These are phyloP conservation scores for Aristolochia fimbriata DNA, from an alignment of 164 flowering plant genomes.

Conservation along the genomic window DNA sequence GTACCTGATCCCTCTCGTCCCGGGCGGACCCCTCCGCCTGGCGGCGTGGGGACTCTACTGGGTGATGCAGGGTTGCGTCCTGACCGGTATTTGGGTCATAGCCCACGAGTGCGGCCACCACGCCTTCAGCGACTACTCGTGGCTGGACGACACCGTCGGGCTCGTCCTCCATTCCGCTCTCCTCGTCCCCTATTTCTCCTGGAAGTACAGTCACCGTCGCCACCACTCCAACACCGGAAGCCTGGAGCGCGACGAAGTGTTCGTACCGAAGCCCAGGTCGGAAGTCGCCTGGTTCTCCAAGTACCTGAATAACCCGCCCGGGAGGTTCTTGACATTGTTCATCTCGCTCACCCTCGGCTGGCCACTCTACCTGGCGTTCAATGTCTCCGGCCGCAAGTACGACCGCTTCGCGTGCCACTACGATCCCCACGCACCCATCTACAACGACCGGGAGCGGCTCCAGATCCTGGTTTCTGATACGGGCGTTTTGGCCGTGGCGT, in stretches of 20 bases:
- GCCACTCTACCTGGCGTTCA: constrained; percentile 70
- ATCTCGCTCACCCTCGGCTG: constrained; percentile 56
- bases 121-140: constrained; percentile 77
- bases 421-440: constrained; percentile 72
- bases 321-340: constrained; percentile 40
- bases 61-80: constrained; percentile 55
- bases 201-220: constrained; percentile 88
- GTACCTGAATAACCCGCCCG: constrained; percentile 67
- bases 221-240: constrained; percentile 85
- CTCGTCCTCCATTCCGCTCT: constrained; percentile 63
- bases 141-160: constrained; percentile 81
- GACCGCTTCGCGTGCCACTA: constrained; percentile 74
- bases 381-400: constrained; percentile 68
- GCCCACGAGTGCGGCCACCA: constrained; percentile 94
- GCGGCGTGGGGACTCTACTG: constrained; percentile 67
- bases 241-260: constrained; percentile 73
- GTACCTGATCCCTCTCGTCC: constrained; percentile 39
- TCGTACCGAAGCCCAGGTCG: constrained; percentile 63
- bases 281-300: constrained; percentile 38
- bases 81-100: constrained; percentile 84
- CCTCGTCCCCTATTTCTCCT: constrained; percentile 82
- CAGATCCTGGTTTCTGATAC: constrained; percentile 61
- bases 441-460: constrained; percentile 45
- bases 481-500: constrained; percentile 39
- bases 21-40: constrained; percentile 26